A percentile compares a stretch with the other conserved stretches of the same genome.
phyloP scores from a whole-genome alignment of 345 rosid genomes.

The Eucalyptus cloeziana region DNA sequence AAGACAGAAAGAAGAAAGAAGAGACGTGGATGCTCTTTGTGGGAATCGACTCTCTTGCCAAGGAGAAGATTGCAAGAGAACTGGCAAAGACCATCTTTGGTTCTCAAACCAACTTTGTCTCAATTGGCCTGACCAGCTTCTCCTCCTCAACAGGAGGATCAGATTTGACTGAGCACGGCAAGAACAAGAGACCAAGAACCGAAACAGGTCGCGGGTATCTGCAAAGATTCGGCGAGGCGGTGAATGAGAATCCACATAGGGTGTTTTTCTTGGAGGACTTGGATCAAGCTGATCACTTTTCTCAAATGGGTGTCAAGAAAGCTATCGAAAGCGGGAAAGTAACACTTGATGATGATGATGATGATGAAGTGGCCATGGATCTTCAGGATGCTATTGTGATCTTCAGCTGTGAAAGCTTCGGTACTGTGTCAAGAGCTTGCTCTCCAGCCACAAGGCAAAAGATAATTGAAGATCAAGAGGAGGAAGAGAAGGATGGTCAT shows the following conservation, averaged over 20 bases:
- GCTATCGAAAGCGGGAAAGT: constrained; percentile 30
- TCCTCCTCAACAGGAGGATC: constrained; percentile 3
- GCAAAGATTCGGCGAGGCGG: constrained; percentile 35
- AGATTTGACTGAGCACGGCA: constrained; percentile 6
- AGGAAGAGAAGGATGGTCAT: not conserved
- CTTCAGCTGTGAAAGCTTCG: constrained; percentile 28
- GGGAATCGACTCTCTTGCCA: constrained; percentile 33
- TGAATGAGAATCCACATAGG: constrained; percentile 62
- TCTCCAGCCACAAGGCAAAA: constrained; percentile 12
- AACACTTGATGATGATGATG: constrained; percentile 13
- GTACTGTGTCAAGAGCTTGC: constrained; percentile 9
- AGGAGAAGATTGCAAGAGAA: constrained; percentile 47
- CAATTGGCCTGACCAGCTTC: constrained; percentile 25
- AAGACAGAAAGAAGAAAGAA: constrained; percentile 12
- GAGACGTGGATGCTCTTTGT: constrained; percentile 48
- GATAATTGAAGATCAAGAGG: not conserved
- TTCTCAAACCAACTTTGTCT: constrained; percentile 24
- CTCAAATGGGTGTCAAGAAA: constrained; percentile 20
- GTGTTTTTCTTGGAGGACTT: constrained; percentile 57
- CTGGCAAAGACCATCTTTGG: constrained; percentile 46
- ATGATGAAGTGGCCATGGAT: constrained; percentile 9
- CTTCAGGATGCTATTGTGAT: constrained; percentile 55
- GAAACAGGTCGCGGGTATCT: constrained; percentile 12
- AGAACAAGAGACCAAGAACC: constrained; percentile 35
- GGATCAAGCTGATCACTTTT: constrained; percentile 15